phyloP scores from a whole-genome alignment of 306 rosid genomes.

The Rosa chinensis region DNA sequence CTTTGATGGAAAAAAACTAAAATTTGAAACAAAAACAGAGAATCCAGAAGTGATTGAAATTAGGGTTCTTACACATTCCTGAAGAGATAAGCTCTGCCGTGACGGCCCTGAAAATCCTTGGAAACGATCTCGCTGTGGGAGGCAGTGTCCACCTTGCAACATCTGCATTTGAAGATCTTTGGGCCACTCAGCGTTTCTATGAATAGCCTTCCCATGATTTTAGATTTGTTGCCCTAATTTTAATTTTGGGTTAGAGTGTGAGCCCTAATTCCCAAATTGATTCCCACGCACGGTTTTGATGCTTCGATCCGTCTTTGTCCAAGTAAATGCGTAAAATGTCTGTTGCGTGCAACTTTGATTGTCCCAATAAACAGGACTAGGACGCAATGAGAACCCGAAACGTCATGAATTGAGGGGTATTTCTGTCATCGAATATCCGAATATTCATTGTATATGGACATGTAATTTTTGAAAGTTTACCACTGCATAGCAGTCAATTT shows the following conservation, averaged over 20 bases:
- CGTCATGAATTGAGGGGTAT: not conserved
- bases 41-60: not conserved
- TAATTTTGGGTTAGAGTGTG: too few relatives aligned
- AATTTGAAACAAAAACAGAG: not conserved
- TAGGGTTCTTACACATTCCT: conserved; percentile 22
- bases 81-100: conserved; percentile 38
- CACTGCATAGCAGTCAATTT: not conserved
- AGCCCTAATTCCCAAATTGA: conserved; percentile 11
- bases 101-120: conserved; percentile 36
- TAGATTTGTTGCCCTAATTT: not conserved
- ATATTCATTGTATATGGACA: not conserved
- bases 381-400: not conserved
- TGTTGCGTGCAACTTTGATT: not conserved
- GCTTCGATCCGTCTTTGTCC: not conserved
- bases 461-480: not conserved
- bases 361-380: not conserved
- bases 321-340: not conserved
- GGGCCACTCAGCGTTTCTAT: conserved; percentile 28
- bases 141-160: conserved; percentile 37
- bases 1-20: not conserved
- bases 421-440: not conserved
- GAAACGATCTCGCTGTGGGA: conserved; percentile 31
- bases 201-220: conserved; percentile 33
- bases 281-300: not conserved
- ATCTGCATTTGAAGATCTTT: conserved; percentile 40